A percentile compares a stretch with the other conserved stretches of the same genome.
Conservation (phyloP, 805 yeast genomes). For the Metschnikowia matae region DNA sequence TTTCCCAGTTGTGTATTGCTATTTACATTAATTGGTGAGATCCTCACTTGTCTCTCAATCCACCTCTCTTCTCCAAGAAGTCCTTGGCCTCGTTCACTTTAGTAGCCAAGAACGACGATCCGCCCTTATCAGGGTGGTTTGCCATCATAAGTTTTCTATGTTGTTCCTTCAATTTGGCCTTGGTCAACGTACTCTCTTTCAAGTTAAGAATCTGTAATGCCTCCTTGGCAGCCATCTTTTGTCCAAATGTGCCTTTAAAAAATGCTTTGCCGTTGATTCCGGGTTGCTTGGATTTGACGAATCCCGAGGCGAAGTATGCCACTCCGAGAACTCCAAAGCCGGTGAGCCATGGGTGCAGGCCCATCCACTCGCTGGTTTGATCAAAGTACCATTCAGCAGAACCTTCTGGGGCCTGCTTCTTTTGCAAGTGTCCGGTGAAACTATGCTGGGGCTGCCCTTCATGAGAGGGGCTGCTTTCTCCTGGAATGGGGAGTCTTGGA, state of each 20-base stretch:
- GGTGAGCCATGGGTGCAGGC: conserved; percentile 73
- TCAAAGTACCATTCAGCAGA: conserved; percentile 64
- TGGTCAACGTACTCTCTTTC: conserved; percentile 59
- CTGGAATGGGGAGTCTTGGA: conserved; percentile 56
- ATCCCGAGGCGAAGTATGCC: conserved; percentile 62
- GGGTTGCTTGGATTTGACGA: conserved; percentile 63
- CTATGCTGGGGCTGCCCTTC: conserved; percentile 23
- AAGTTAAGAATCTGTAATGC: conserved; percentile 81
- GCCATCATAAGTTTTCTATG: conserved; percentile 82
- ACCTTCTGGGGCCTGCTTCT: conserved; percentile 40
- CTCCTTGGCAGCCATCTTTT: conserved; percentile 86
- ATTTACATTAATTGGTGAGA: conserved; percentile 1
- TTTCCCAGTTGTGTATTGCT: conserved; percentile 1
- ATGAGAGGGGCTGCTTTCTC: conserved; percentile 30
- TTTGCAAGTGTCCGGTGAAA: conserved; percentile 39
- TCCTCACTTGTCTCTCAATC: conserved; percentile 36
- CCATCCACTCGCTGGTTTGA: conserved; percentile 52
- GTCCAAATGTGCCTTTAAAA: conserved; percentile 83
- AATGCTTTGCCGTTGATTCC: conserved; percentile 64
- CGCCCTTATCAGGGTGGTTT: conserved; percentile 94
- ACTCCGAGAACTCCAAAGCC: conserved; percentile 65
- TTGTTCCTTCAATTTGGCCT: conserved; percentile 65
- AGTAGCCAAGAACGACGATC: conserved; percentile 83
- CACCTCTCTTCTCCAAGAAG: conserved; percentile 67
- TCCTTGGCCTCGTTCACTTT: conserved; percentile 92